A percentile compares a stretch with the other conserved stretches of the same genome.
Evolutionary conservation across 2,329 filamentous ascomycete genomes (phyloP).

Genomic region (Cercospora zeina): DNA sequence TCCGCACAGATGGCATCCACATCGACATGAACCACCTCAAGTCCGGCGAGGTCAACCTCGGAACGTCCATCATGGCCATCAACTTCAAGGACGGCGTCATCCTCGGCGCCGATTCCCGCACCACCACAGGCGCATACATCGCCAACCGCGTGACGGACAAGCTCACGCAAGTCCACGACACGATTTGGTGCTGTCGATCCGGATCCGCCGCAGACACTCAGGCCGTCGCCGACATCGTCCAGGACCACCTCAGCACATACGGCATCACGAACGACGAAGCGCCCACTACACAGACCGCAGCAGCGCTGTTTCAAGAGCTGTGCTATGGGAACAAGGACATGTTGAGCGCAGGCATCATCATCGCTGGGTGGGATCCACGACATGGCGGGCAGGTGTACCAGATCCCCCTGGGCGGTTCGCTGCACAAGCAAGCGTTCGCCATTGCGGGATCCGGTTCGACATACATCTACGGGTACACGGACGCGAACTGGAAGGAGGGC

Average conservation of each 20-base stretch:
- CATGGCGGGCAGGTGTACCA: constrained; percentile 97
- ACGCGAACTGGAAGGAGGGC: constrained; percentile 89
- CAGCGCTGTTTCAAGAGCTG: constrained; percentile 94
- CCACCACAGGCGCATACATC: constrained; percentile 96
- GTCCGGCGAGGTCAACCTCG: constrained; percentile 97
- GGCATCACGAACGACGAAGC: constrained; percentile 84
- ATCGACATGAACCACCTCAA: constrained; percentile 98
- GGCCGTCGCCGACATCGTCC: constrained; percentile 95
- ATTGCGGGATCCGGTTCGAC: constrained; percentile 97
- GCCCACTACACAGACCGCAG: constrained; percentile 92
- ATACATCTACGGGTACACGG: constrained; percentile 99
- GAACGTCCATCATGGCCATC: constrained; percentile 99
- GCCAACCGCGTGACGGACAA: constrained; percentile 99
- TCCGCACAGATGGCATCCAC: constrained; percentile 87
- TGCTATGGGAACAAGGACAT: constrained; percentile 97
- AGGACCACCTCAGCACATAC: constrained; percentile 93
- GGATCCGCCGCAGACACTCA: constrained; percentile 97
- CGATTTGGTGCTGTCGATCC: constrained; percentile 98
- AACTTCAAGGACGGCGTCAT: constrained; percentile 99
- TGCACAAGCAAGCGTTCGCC: constrained; percentile 95
- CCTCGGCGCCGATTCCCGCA: constrained; percentile 94
- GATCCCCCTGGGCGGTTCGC: constrained; percentile 90
- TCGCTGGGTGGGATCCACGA: constrained; percentile 94
- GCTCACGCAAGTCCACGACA: constrained; percentile 96
- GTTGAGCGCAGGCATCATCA: constrained; percentile 92